These are phyloP conservation scores for Ceratocystis cacaofunesta DNA, from an alignment of 2,329 filamentous ascomycete genomes.

Conservation along the genomic window DNA sequence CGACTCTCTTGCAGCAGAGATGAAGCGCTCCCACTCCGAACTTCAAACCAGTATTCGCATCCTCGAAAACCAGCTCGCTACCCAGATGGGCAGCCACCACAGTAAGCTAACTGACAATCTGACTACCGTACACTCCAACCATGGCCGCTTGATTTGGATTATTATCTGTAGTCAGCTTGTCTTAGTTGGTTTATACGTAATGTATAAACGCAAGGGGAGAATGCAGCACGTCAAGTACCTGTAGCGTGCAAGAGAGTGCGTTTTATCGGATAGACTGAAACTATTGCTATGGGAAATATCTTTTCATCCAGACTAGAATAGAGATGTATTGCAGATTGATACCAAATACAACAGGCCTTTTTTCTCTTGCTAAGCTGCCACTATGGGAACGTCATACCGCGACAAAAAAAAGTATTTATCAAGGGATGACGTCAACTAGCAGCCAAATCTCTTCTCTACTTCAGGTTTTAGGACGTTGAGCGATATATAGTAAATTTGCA, in stretches of 20 bases:
- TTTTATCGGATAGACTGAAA: not conserved
- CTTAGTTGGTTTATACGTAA: constrained; percentile 51
- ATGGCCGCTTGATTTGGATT: constrained; percentile 46
- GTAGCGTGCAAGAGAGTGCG: constrained; percentile 27
- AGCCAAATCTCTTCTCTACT: not conserved
- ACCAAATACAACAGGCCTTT: not conserved
- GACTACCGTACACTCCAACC: constrained; percentile 33
- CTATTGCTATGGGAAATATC: not conserved
- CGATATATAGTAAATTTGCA: not conserved
- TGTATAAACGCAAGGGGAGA: constrained; percentile 66
- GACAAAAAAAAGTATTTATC: not conserved
- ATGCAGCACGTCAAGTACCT: constrained; percentile 85
- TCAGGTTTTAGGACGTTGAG: too few relatives aligned
- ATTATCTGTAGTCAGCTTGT: constrained; percentile 62
- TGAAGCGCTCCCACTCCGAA: constrained; percentile 42
- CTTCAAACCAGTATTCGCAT: constrained; percentile 34
- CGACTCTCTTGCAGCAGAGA: constrained; percentile 41
- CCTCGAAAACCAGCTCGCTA: constrained; percentile 39
- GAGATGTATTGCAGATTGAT: not conserved
- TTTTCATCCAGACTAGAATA: not conserved
- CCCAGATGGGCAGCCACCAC: constrained; percentile 36
- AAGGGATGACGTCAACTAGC: not conserved
- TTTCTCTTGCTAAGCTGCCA: not conserved
- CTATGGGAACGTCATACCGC: not conserved
- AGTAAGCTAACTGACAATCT: constrained; percentile 34